Base-by-base conservation (phyloP, 345 rosid species). In the Litchi chinensis region DNA sequence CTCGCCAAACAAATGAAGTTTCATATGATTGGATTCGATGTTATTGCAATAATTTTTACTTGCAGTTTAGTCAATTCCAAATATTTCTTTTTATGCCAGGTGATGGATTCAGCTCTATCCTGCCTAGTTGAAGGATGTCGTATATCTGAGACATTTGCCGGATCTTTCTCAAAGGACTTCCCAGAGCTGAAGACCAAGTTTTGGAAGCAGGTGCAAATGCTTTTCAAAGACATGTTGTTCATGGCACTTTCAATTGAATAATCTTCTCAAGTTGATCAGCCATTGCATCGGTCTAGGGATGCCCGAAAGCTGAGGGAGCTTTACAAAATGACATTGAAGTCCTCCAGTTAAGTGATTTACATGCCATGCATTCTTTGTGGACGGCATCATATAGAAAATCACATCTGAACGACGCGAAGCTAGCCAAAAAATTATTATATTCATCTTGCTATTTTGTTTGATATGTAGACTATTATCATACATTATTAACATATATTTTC, bases 281-380 rank as follows among this genome's bases (percentile, higher is more conserved):
- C 84, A 59, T 69, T 85, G 37, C 78, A 74, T 65, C 86, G 79
- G 82, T 71, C 78, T 4, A 89, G 80, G 64, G 98, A 93, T 63
- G 64, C 77, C 2, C 85, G 65, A 32, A 32, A 3, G 4, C 37
- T 93, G 24, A 93, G 89, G 82, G 95, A 92, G 64, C 92, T 93
- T 0, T 93, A 95, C 77, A 93, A 85, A 76, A 86, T 87, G 91
- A 87, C 98, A 46, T 83, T 93, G 82, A 92, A 85, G 75, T 89
- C 90, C n/a, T 81, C 83, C 15, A 87, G 62, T 78, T 90, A 59
- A 70, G 83, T 37, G 90, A 88, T 73, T 87, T 95, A 77, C 78
- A 86, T 63, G 80, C 82, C 28, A 90, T 93, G 91, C 85, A 32
- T 71, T 10, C 79, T 48, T 74, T 91, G 77, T 95, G 97, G 97